Evolutionary conservation across 1,139 yeast species (phyloP).

Genomic region (Geotrichum candidum): DNA sequence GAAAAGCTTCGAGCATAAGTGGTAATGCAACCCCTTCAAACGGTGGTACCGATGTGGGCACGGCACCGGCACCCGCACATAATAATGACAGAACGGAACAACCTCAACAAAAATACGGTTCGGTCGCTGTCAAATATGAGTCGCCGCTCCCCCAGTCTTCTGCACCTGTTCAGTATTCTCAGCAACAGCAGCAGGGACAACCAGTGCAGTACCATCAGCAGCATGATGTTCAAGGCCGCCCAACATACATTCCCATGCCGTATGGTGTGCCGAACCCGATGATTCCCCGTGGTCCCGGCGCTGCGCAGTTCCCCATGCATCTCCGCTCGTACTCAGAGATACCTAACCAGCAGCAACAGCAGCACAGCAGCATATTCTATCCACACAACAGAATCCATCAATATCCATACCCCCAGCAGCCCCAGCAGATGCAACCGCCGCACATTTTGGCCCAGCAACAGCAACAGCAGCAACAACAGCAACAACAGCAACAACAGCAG

Average conservation of each 20-base stretch:
- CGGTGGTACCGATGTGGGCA: not conserved
- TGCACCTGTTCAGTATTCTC: not conserved
- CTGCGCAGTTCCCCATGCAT: slow-evolving; percentile 14
- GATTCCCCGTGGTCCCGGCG: slow-evolving; percentile 15
- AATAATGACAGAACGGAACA: not conserved
- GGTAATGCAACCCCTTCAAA: not conserved
- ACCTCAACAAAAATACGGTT: not conserved
- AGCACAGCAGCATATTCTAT: slow-evolving; percentile 2
- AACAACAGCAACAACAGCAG: slow-evolving; percentile 10
- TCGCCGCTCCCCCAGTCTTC: not conserved
- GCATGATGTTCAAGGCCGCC: not conserved
- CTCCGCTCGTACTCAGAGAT: slow-evolving; percentile 3
- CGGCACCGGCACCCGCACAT: not conserved
- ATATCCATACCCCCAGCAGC: slow-evolving; percentile 5
- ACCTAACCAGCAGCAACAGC: slow-evolving; percentile 11
- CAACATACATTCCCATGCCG: not conserved
- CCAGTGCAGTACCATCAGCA: not conserved
- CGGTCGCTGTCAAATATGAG: not conserved
- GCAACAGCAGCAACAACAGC: slow-evolving; percentile 18
- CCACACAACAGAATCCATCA: slow-evolving; percentile 12
- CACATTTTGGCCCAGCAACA: slow-evolving; percentile 8
- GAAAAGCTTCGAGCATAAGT: not conserved
- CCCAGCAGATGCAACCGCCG: not conserved
- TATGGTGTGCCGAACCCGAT: not conserved
- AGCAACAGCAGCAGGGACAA: slow-evolving; percentile 3